Conservation (phyloP, 1,284 basidiomycete genomes). For the Microstroma glucosiphilum region DNA sequence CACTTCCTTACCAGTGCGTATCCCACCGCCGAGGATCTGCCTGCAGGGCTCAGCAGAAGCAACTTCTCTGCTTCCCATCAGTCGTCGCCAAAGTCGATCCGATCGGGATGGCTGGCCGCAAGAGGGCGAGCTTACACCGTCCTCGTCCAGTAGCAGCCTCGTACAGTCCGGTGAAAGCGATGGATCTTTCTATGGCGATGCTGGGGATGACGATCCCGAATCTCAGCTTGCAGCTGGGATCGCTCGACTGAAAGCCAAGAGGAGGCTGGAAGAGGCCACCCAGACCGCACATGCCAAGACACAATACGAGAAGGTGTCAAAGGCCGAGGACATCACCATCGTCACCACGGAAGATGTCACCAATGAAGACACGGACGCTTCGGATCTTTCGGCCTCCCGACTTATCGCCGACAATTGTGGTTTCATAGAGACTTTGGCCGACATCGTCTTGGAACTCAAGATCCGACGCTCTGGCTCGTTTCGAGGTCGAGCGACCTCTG, state of each 20-base stretch:
- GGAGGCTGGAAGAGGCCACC: background rate
- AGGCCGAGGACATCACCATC: background rate
- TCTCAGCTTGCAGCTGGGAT: conserved; percentile 35
- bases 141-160: background rate
- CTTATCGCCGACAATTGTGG: background rate
- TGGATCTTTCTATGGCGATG: conserved; percentile 40
- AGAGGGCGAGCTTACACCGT: conserved; percentile 5
- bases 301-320: background rate
- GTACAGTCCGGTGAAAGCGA: conserved; percentile 22
- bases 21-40: conserved; percentile 10
- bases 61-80: conserved; percentile 10
- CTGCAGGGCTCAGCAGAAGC: background rate
- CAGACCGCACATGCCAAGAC: background rate
- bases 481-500: background rate
- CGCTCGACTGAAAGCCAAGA: conserved; percentile 15
- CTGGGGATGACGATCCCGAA: conserved; percentile 37
- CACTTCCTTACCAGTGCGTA: conserved; percentile 10
- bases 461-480: background rate
- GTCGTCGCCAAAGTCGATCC: background rate
- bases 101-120: background rate
- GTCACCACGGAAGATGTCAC: background rate
- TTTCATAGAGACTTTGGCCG: background rate
- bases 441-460: conserved; percentile 5
- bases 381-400: background rate
- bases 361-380: background rate